A percentile compares a stretch with the other conserved stretches of the same genome.
These are phyloP conservation scores for Marasmius oreades DNA, from an alignment of 1,284 basidiomycete genomes.

Conservation along the genomic window DNA sequence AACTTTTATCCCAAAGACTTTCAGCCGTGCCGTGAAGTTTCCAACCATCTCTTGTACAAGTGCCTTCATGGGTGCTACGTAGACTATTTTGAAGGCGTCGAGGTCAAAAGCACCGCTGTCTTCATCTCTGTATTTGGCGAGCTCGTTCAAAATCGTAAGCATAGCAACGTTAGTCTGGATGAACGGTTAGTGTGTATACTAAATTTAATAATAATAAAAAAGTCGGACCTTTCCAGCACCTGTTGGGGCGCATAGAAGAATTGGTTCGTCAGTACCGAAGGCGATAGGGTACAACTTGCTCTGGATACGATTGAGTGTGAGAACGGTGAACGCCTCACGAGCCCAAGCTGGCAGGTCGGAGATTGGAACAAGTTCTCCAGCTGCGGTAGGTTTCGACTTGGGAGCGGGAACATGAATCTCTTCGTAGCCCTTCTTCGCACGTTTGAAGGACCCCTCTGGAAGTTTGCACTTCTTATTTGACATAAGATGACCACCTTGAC, in stretches of 20 bases:
- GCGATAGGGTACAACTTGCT: conserved; percentile 91
- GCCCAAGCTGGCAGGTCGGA: conserved; percentile 84
- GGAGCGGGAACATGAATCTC: conserved; percentile 98
- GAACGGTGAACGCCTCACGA: conserved; percentile 79
- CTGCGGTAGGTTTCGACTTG: conserved; percentile 68
- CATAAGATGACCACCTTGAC: conserved; percentile 95
- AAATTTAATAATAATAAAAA: conserved; percentile 10
- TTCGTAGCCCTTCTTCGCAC: conserved; percentile 94
- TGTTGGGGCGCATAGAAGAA: conserved; percentile 96
- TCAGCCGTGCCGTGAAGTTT: conserved; percentile 85
- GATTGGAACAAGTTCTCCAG: conserved; percentile 77
- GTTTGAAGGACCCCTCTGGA: conserved; percentile 97
- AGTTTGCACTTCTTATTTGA: conserved; percentile 98
- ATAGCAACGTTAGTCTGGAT: conserved; percentile 95
- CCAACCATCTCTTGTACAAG: conserved; percentile 97
- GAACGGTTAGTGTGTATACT: conserved; percentile 8
- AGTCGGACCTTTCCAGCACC: conserved; percentile 91
- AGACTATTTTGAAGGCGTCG: conserved; percentile 95
- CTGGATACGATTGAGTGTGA: conserved; percentile 91
- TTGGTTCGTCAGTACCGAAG: conserved; percentile 92
- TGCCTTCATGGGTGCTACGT: conserved; percentile 99
- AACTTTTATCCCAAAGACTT: conserved; percentile 82
- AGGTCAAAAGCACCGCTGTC: conserved; percentile 85
- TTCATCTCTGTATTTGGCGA: conserved; percentile 82
- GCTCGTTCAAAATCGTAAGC: conserved; percentile 87